These are phyloP conservation scores for Brettanomyces nanus DNA, from an alignment of 805 yeast species.

Conservation along the genomic window DNA sequence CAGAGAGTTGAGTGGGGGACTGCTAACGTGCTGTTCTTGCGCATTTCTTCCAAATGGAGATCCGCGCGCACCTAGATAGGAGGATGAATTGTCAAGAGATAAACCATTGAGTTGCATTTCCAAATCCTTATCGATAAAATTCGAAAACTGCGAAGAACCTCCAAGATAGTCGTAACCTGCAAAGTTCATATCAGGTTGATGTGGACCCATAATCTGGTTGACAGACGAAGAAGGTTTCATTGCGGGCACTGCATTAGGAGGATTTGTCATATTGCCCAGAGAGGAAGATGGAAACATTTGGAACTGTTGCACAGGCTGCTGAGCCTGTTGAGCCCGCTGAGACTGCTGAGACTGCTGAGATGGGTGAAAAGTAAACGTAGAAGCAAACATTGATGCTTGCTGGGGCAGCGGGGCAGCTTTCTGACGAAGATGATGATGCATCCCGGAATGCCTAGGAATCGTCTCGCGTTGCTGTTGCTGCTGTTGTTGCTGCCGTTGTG, in stretches of 20 bases:
- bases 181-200: neutral
- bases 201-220: neutral
- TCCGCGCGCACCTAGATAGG: conserved; percentile 1
- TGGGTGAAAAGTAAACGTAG: neutral
- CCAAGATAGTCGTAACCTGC: conserved; percentile 1
- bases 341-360: conserved; percentile 3
- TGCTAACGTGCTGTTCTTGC: conserved; percentile 1
- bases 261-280: neutral
- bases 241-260: neutral
- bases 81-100: conserved; percentile 9
- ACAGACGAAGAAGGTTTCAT: conserved; percentile 4
- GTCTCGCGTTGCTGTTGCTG: conserved; percentile 5
- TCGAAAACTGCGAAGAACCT: conserved; percentile 1
- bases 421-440: neutral
- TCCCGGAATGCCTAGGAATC: too few relatives aligned
- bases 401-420: conserved; percentile 2
- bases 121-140: conserved; percentile 14
- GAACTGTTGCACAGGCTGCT: neutral
- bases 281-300: conserved; percentile 5
- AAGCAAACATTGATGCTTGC: conserved; percentile 1
- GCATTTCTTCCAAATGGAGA: conserved; percentile 2
- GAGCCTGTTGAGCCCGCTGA: conserved; percentile 2
- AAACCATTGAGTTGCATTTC: conserved; percentile 13
- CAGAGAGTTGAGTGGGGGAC: neutral
- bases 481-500: conserved; percentile 3